phyloP scores from a whole-genome alignment of 1,139 yeast genomes.

The Chernovozyma sophiae-reginae region DNA sequence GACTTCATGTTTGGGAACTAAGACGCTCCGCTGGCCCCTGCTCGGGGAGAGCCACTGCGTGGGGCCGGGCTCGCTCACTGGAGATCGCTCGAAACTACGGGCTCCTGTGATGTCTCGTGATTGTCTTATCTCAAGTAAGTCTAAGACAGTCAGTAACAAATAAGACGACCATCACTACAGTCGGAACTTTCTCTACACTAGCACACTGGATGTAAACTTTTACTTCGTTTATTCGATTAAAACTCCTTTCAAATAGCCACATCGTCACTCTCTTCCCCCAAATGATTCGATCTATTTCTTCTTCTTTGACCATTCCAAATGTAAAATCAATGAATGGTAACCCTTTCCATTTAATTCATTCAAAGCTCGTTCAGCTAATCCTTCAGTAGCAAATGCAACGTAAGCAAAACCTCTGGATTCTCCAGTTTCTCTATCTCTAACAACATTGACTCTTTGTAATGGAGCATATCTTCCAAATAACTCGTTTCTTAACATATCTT shows the following conservation, averaged over 20 bases:
- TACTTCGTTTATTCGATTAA: neutral
- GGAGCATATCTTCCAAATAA: constrained; percentile 71
- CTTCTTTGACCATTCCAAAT: constrained; percentile 60
- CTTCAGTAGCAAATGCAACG: constrained; percentile 71
- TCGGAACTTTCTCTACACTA: too few relatives aligned
- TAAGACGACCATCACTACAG: too few relatives aligned
- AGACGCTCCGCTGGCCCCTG: too few relatives aligned
- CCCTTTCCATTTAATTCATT: constrained; percentile 85
- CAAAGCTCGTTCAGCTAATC: constrained; percentile 73
- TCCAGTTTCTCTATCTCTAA: constrained; percentile 90
- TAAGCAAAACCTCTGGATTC: constrained; percentile 97
- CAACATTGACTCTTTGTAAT: constrained; percentile 76
- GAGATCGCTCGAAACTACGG: too few relatives aligned
- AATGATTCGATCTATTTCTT: constrained; percentile 21
- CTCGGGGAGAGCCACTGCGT: too few relatives aligned
- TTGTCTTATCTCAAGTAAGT: too few relatives aligned
- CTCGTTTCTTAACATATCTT: constrained; percentile 72
- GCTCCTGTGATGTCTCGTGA: too few relatives aligned
- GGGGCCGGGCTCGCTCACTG: too few relatives aligned
- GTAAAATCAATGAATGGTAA: constrained; percentile 85
- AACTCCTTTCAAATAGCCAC: neutral
- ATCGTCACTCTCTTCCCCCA: neutral
- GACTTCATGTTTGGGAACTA: too few relatives aligned
- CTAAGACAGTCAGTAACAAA: too few relatives aligned
- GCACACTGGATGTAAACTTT: neutral